Evolutionary conservation across 2,329 filamentous ascomycete genomes (phyloP), one percentile per base, ranked within the genome.

Genomic region (Nectriaceae sp.): DNA sequence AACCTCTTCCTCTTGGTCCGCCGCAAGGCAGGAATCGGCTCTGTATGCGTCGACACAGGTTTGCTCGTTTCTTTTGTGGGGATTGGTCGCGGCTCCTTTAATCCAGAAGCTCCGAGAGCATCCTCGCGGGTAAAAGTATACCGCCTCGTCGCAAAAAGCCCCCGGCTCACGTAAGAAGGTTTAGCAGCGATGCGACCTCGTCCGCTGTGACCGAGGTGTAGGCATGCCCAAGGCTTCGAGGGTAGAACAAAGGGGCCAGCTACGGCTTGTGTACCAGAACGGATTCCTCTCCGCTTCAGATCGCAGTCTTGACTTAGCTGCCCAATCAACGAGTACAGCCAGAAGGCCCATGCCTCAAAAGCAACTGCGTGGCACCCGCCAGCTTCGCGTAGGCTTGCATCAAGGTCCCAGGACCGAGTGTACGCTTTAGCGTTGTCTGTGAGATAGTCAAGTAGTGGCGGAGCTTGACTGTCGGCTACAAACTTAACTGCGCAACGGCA

Each of bases 341-440:
- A 75, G 40, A 74, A 74, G 1, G 66, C 69, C 69, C 70, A 73
- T 2, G 64, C 50, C 47, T 73, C 70, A 29, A 72, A 73, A 2
- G 67, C 61, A 4, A 65, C 58, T 2, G 60, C 63, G 31, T 70
- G 67, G 22, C 70, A 72, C 4, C 61, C 63, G 13, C 60, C 52
- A 15, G 57, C 55, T n/a, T 66, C 57, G 26, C 56, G 60, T 11
- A 49, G 55, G 15, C 61, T 57, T 5, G 68, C 62, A 18, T 65
- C 63, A 3, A 55, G 58, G 36, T 66, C 59, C 61, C 67, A 68
- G 3, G 62, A 56, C 3, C 62, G 64, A 11, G 59, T 50, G 10
- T 59, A 60, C 11, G 59, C 59, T 45, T 68, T 69, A 45, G 63
- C 62, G 4, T 62, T 56, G 45, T 70, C 65, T 24, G 58, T 64